These are phyloP conservation scores for Russula sp. DNA, from an alignment of 768 basidiomycete genomes.

Conservation along the genomic window DNA sequence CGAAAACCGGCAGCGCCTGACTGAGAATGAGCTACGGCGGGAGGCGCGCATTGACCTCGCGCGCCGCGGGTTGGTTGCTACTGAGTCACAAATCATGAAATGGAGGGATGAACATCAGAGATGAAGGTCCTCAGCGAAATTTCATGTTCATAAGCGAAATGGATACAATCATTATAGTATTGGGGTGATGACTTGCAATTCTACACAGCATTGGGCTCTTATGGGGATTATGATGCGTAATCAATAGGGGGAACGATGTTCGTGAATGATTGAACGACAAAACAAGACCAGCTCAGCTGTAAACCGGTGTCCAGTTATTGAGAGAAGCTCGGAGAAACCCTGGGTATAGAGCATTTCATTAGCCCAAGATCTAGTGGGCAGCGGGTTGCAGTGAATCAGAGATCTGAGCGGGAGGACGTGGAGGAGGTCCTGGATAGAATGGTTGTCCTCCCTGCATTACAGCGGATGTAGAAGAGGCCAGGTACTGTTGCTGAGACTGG, in stretches of 20 bases:
- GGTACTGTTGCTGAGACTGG: constrained; percentile 21
- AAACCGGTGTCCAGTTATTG: not conserved
- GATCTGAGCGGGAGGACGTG: constrained; percentile 27
- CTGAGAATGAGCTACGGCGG: constrained; percentile 63
- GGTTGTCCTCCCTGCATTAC: constrained; percentile 23
- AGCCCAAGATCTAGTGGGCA: constrained; percentile 18
- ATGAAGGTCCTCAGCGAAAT: constrained; percentile 1
- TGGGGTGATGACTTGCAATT: constrained; percentile 11
- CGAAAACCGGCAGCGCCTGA: constrained; percentile 56
- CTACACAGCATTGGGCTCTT: constrained; percentile 15
- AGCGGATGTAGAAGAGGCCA: constrained; percentile 27
- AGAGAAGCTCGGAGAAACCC: not conserved
- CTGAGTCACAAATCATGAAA: constrained; percentile 76
- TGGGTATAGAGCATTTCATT: not conserved
- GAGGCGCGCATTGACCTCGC: constrained; percentile 73
- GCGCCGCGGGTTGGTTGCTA: constrained; percentile 66
- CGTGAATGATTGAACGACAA: constrained; percentile 14
- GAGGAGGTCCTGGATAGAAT: constrained; percentile 30
- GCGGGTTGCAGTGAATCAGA: constrained; percentile 16
- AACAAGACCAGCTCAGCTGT: not conserved
- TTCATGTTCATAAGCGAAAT: constrained; percentile 2
- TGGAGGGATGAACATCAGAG: constrained; percentile 51
- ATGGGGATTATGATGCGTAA: constrained; percentile 13
- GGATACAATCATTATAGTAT: constrained; percentile 19
- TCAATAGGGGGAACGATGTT: not conserved